phyloP scores from a whole-genome alignment of 2,329 filamentous ascomycete species.

The Arthrinium phaeospermum region DNA sequence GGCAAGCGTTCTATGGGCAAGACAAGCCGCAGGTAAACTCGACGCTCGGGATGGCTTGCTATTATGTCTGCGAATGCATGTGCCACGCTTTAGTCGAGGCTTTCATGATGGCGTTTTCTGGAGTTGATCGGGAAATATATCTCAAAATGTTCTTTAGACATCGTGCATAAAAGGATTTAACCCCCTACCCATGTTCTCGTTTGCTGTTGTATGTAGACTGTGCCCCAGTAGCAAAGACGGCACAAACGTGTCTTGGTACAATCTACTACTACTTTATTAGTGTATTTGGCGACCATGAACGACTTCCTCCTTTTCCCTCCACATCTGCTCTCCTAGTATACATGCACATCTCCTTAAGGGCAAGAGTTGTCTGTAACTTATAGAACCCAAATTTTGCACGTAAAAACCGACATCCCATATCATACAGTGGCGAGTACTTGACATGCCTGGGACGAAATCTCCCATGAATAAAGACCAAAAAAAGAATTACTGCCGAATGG shows the following conservation, averaged over 20 bases:
- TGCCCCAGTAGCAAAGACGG: not conserved
- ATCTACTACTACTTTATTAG: not conserved
- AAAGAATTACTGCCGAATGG: not conserved
- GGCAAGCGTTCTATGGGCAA: slow-evolving; percentile 26
- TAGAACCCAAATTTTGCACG: not conserved
- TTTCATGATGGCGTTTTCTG: slow-evolving; percentile 15
- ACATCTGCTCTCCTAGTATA: not conserved
- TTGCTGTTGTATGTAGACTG: not conserved
- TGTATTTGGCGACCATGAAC: not conserved
- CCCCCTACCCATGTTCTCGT: not conserved
- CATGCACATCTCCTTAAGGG: not conserved
- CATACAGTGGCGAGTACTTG: not conserved
- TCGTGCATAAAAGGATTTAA: slow-evolving; percentile 7
- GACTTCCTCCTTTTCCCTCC: not conserved
- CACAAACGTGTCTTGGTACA: not conserved
- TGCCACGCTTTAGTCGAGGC: not conserved
- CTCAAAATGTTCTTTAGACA: slow-evolving; percentile 10
- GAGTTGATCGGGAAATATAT: slow-evolving; percentile 10
- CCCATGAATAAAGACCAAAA: not conserved
- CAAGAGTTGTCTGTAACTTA: not conserved
- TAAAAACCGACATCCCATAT: not conserved
- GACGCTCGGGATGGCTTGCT: not conserved
- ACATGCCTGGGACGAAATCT: not conserved
- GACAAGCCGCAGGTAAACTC: slow-evolving; percentile 23
- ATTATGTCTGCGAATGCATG: not conserved